These are phyloP conservation scores for Zygoascus hellenicus DNA, from an alignment of 1,139 yeast genomes.

Conservation along the genomic window DNA sequence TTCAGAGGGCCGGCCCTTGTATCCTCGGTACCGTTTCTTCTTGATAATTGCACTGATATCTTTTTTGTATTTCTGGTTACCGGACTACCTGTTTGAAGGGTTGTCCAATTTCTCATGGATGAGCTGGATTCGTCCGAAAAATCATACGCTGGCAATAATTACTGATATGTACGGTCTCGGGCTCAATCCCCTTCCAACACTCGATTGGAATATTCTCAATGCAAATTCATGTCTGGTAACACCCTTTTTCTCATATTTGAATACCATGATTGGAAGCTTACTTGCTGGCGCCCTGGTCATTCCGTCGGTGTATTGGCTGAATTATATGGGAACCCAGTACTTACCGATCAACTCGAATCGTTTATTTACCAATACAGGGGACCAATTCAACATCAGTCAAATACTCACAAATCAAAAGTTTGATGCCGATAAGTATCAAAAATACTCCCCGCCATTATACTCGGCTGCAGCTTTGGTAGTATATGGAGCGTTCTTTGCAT, in stretches of 20 bases:
- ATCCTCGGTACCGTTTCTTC: constrained; percentile 43
- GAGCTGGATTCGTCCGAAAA: constrained; percentile 56
- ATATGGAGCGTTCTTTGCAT: constrained; percentile 31
- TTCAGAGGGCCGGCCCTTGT: constrained; percentile 5
- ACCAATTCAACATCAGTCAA: constrained; percentile 38
- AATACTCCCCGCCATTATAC: constrained; percentile 45
- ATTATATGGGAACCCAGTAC: constrained; percentile 47
- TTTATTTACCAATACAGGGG: constrained; percentile 46
- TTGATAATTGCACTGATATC: constrained; percentile 35
- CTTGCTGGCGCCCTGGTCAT: constrained; percentile 41
- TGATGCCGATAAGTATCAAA: constrained; percentile 30
- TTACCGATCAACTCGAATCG: constrained; percentile 50
- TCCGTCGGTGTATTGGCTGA: constrained; percentile 45
- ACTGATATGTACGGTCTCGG: constrained; percentile 59
- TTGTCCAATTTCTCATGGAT: constrained; percentile 57
- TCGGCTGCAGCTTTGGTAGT: constrained; percentile 39
- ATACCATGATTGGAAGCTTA: constrained; percentile 40
- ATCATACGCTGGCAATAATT: constrained; percentile 47
- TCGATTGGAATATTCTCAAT: constrained; percentile 47
- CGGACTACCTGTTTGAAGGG: constrained; percentile 47
- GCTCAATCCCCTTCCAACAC: constrained; percentile 47
- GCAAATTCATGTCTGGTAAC: constrained; percentile 29
- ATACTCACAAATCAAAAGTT: constrained; percentile 38
- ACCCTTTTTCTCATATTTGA: constrained; percentile 45
- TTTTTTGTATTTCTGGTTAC: constrained; percentile 54